Base-by-base conservation (phyloP, 805 yeast genomes). In the Candida sphagnicola region DNA sequence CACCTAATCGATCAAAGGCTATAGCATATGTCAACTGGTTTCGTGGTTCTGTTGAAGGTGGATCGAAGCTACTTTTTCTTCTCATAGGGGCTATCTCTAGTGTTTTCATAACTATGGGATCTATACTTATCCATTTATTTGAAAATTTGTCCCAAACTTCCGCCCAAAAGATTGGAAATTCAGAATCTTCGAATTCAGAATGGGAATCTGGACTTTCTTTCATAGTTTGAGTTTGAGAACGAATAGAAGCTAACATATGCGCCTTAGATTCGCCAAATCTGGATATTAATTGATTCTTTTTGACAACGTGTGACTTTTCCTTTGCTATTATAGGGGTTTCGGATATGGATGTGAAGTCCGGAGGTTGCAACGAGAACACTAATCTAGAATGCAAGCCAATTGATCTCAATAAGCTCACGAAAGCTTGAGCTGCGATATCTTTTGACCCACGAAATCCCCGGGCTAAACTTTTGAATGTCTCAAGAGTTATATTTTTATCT, bases 91-190 rank as follows among this genome's bases (percentile, higher is more conserved):
- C 74, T 24, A 75, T 67, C 57, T 87, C 95, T 28, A 87, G 76
- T 6, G 73, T 59, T 40, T 75, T 60, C 40, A 81, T 72, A 19
- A 82, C 80, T 0, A 82, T 65, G 0, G 97, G 93, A 51, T 93
- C 99, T 2, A 89, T 70, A 2, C 95, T 77, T n/a, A 89, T 73
- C 95, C 96, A 91, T 35, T 71, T 75, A 42, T 78, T 72, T 4
- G 78, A 62, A 41, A 73, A 77, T 36, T 74, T 74, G 55, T 91
- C 90, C 95, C 95, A 91, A 0, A 85, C 96, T 56, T 93, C 99
- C 16, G 80, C 80, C 99, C 99, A 93, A 53, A 82, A 89, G 0
- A 89, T 72, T 0, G 97, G 97, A 51, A 67, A 82, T 6, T 40
- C 43, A 2, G 67, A 57, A 14, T 54, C 53, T 8, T 48, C 52